Evolutionary conservation across 352 stramenopile genomes (phyloP), one percentile per base, ranked within the genome.

Genomic region (Globisporangium perplexum): DNA sequence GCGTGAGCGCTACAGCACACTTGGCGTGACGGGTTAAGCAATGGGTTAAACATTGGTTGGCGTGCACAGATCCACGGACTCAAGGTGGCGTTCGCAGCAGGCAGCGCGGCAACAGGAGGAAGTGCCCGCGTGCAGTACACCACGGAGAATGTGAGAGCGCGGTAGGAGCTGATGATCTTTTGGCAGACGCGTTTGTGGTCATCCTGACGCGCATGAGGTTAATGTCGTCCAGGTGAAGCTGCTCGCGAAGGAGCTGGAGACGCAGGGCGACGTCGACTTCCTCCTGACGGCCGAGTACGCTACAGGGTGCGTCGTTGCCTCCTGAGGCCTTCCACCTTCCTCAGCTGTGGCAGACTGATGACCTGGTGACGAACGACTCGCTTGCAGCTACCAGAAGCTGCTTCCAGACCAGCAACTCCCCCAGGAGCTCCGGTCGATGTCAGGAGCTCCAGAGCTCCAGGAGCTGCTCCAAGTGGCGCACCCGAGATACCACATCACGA

Each of bases 401-500:
- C 44, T 89, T 0, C 66, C 76, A 3, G 70, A 83, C 20, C 70
- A 86, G 41, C 78, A 90, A 53, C 56, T 89, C 2, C 75, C 81
- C 14, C 47, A 51, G 3, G 65, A 66, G 15, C 68, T 92, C 46
- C 72, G 85, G 51, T 59, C 45, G 1, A 36, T 72, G 7, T 38
- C 59, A 7, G 74, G 69, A 0, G 83, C 66, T 33, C 14, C 38
- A 14, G 45, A 41, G 1, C 20, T 89, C 0, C 55, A 53, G 7
- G 47, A 70, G 26, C 50, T 83, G 24, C 51, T 87, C 22, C 64
- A 74, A 48, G 61, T 66, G 15, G 63, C 83, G 11, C 62, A 77
- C 22, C 82, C 82, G n/a, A 82, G 74, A 26, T 93, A 93, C 55
- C 82, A 93, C 57, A 78, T 93, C 49, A 83, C 71, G 14, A 84